A percentile compares a stretch with the other conserved stretches of the same genome.
Evolutionary conservation across 495 filamentous ascomycete species (phyloP).

Genomic region (Evernia prunastri): DNA sequence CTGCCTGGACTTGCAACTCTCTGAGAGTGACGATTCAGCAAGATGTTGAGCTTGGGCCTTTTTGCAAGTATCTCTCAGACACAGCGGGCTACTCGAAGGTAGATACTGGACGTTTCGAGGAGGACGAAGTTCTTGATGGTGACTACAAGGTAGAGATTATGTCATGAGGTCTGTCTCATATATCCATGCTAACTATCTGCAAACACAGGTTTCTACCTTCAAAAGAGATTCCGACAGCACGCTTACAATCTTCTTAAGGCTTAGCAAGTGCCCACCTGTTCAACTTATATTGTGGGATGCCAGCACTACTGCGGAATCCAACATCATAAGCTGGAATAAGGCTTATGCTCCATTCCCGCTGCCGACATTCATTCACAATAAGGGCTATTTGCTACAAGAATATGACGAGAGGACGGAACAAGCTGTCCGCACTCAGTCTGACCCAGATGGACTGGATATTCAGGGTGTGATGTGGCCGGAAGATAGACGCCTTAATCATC

Average conservation of each 20-base stretch:
- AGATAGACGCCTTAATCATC: background rate
- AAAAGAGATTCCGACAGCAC: background rate
- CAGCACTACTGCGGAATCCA: background rate
- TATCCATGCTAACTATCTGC: background rate
- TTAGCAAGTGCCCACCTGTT: background rate
- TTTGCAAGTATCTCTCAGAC: background rate
- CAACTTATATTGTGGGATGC: background rate
- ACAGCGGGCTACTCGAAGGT: conserved; percentile 1
- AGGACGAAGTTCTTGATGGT: no score
- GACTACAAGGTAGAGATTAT: no score
- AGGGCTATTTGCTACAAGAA: conserved; percentile 3
- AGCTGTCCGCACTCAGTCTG: background rate
- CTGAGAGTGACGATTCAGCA: conserved; percentile 14
- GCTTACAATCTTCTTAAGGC: background rate
- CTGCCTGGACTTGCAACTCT: background rate
- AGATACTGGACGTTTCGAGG: no score
- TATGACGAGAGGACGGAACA: no score
- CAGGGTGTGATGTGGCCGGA: conserved; percentile 7
- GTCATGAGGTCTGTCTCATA: background rate
- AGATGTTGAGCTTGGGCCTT: background rate
- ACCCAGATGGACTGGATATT: background rate
- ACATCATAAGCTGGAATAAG: conserved; percentile 16
- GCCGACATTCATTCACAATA: conserved; percentile 12
- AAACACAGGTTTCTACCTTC: background rate
- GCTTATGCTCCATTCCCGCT: conserved; percentile 7